Percentiles rank a stretch among this genome's conserved stretches.
These are phyloP conservation scores for Sextonia rubra DNA, from an alignment of 164 flowering plant genomes.

Conservation along the genomic window DNA sequence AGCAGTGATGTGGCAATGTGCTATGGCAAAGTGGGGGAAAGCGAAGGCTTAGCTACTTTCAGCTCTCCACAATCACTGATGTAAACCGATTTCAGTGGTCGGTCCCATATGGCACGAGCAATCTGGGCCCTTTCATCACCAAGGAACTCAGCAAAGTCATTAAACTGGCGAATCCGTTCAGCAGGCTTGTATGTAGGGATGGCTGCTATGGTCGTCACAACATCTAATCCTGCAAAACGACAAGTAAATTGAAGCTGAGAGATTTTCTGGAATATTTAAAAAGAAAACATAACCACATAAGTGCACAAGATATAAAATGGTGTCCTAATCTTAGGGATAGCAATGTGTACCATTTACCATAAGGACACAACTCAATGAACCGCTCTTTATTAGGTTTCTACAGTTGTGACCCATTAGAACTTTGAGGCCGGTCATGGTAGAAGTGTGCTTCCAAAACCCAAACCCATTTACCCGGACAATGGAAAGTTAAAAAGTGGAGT, in stretches of 20 bases:
- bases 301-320: too few species aligned
- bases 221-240: constrained; percentile 72
- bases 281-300: too few species aligned
- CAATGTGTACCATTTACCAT: too few species aligned
- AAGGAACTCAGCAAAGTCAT: constrained; percentile 75
- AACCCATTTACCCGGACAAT: too few species aligned
- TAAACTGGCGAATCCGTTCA: constrained; percentile 72
- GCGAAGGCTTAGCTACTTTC: constrained; percentile 73
- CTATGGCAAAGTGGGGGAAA: constrained; percentile 69
- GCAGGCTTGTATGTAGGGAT: constrained; percentile 82
- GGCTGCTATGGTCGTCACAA: constrained; percentile 69
- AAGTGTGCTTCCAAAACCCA: too few species aligned
- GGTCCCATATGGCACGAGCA: constrained; percentile 83
- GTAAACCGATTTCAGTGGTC: constrained; percentile 74
- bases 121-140: constrained; percentile 93
- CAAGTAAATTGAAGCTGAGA: background rate
- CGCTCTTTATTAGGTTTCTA: too few species aligned
- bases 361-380: too few species aligned
- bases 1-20: background rate
- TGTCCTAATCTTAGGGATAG: too few species aligned
- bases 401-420: too few species aligned
- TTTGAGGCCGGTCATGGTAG: too few species aligned
- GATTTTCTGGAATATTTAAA: too few species aligned
- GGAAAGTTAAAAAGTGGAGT: too few species aligned
- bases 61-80: constrained; percentile 90